Evolutionary conservation across 495 filamentous ascomycete genomes (phyloP).

Genomic region (Penicillium macrosclerotiorum): DNA sequence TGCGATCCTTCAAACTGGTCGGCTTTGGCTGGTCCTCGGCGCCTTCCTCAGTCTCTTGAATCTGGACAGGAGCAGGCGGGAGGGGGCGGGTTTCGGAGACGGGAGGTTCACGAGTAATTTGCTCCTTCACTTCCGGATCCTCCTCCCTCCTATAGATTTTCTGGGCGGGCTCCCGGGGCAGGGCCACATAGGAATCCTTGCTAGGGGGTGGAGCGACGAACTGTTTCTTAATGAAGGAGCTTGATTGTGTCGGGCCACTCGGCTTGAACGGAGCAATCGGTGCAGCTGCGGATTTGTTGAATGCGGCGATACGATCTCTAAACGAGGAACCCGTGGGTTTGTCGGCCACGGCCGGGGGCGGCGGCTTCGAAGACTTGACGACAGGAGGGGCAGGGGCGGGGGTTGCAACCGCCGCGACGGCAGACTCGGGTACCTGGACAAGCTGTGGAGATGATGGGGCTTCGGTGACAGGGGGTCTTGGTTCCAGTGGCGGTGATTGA

Average conservation of each 20-base stretch:
- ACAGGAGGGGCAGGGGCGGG: conserved; percentile 38
- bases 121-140: conserved; percentile 75
- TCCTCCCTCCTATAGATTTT: conserved; percentile 87
- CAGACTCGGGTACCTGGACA: conserved; percentile 21
- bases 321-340: conserved; percentile 80
- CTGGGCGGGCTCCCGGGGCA: conserved; percentile 61
- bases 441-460: conserved; percentile 28
- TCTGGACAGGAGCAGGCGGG: conserved; percentile 43
- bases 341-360: conserved; percentile 65
- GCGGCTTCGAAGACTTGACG: conserved; percentile 45
- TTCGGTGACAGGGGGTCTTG: conserved; percentile 18
- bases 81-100: conserved; percentile 54
- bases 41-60: conserved; percentile 52
- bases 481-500: conserved; percentile 22
- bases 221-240: conserved; percentile 92
- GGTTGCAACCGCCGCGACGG: conserved; percentile 15
- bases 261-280: conserved; percentile 88
- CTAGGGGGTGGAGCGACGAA: conserved; percentile 95
- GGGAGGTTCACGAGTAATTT: conserved; percentile 42
- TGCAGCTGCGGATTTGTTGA: conserved; percentile 85
- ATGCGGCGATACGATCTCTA: conserved; percentile 91
- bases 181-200: conserved; percentile 85
- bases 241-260: conserved; percentile 54
- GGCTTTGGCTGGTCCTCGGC: conserved; percentile 80
- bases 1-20: conserved; percentile 88